Conservation (phyloP, 257 asterid genomes). For the Solanum piurae region DNA sequence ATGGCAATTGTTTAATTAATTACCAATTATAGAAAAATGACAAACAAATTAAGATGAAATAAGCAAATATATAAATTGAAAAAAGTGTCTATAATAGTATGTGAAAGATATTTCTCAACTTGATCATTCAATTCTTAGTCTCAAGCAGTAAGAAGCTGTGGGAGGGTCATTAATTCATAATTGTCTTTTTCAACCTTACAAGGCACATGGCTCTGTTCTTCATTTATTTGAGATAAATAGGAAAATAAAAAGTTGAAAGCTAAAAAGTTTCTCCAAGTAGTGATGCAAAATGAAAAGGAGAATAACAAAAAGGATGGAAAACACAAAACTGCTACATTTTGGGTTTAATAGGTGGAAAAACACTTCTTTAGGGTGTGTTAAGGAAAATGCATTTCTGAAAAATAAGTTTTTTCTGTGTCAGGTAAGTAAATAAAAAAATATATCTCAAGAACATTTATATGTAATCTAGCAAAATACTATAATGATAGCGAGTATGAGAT, state of each 20-base stretch:
- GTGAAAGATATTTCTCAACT: not conserved
- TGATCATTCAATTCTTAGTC: not conserved
- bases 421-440: not conserved
- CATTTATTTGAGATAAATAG: not conserved
- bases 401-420: rapidly evolving
- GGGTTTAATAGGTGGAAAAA: not conserved
- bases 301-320: not conserved
- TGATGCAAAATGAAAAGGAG: not conserved
- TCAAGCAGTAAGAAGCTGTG: not conserved
- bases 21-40: not conserved
- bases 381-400: not conserved
- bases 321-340: not conserved
- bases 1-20: not conserved
- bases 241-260: not conserved
- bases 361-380: not conserved
- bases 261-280: not conserved
- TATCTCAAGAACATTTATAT: not conserved
- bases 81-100: not conserved
- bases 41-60: not conserved
- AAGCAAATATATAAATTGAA: not conserved
- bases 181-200: not conserved
- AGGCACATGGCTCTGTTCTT: not conserved
- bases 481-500: not conserved
- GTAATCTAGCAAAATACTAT: not conserved
- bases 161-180: not conserved